Conservation (phyloP, 331 rosid species). For the Spiraea crenata region DNA sequence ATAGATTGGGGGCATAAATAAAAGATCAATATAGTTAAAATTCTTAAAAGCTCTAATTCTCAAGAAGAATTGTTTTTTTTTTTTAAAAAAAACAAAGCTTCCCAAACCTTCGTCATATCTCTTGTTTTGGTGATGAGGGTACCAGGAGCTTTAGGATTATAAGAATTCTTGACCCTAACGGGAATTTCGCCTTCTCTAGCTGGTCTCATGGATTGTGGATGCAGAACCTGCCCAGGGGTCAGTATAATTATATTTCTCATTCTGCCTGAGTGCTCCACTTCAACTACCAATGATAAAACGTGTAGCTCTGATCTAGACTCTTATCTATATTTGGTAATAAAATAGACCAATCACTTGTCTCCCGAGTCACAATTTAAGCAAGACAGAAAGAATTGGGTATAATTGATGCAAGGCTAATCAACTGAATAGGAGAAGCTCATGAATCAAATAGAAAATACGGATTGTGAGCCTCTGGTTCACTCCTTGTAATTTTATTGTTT, state of each 20-base stretch:
- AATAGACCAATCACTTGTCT: neutral
- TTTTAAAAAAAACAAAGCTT: neutral
- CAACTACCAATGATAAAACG: neutral
- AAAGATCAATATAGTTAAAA: constrained; percentile 16
- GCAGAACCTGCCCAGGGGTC: constrained; percentile 54
- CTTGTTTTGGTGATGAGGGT: constrained; percentile 75
- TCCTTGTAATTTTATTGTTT: too few relatives aligned
- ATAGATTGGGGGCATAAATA: neutral
- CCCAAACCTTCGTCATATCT: constrained; percentile 78
- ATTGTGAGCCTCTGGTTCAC: too few relatives aligned
- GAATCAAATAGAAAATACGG: neutral
- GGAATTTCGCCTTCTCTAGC: constrained; percentile 85
- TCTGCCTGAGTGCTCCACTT: neutral
- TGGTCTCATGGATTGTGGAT: constrained; percentile 92
- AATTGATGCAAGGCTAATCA: neutral
- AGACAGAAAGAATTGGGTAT: neutral
- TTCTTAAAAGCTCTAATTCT: neutral
- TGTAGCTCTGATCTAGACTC: neutral
- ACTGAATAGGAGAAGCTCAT: neutral
- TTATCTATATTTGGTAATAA: neutral
- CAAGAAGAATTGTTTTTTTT: too few relatives aligned
- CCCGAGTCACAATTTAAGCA: neutral
- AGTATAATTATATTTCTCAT: neutral
- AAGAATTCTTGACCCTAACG: constrained; percentile 88
- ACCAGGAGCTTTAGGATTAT: constrained; percentile 84